Evolutionary conservation across 768 basidiomycete genomes (phyloP).

Genomic region (Amanita subjunquillea): DNA sequence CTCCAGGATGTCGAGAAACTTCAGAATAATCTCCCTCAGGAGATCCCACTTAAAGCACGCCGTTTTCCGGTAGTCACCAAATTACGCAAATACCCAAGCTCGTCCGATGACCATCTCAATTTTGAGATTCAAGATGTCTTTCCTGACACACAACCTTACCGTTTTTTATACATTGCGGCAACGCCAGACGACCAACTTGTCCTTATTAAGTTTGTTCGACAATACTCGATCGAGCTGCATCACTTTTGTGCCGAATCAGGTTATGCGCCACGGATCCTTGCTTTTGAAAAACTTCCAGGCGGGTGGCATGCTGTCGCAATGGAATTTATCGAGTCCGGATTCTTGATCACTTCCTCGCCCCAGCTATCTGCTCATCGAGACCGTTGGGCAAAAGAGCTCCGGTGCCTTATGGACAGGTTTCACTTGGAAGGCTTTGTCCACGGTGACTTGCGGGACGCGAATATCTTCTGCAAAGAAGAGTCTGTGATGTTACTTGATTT

Average conservation of each 20-base stretch:
- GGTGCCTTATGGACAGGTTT: slow-evolving; percentile 3
- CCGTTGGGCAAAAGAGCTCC: slow-evolving; percentile 6
- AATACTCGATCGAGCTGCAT: slow-evolving; percentile 12
- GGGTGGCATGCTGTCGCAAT: no score
- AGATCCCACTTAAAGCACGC: not conserved
- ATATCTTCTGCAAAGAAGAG: slow-evolving; percentile 10
- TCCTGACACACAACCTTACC: not conserved
- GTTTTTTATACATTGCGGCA: slow-evolving; percentile 4
- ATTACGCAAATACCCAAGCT: not conserved
- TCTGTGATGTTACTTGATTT: slow-evolving; percentile 14
- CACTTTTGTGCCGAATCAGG: slow-evolving; percentile 6
- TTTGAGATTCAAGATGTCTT: slow-evolving; percentile 6
- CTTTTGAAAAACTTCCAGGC: no score
- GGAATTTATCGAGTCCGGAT: not conserved
- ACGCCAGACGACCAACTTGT: slow-evolving; percentile 11
- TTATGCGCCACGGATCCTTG: no score
- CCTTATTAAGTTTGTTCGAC: slow-evolving; percentile 11
- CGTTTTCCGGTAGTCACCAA: not conserved
- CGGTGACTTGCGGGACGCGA: slow-evolving; percentile 12
- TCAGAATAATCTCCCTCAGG: not conserved
- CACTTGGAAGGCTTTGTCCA: slow-evolving; percentile 12
- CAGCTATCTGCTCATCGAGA: slow-evolving; percentile 15
- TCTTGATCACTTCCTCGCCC: not conserved
- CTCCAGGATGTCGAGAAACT: slow-evolving; percentile 2
- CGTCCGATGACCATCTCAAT: slow-evolving; percentile 5